Evolutionary conservation across 768 basidiomycete species (phyloP).

Genomic region (Arthromyces matolae): DNA sequence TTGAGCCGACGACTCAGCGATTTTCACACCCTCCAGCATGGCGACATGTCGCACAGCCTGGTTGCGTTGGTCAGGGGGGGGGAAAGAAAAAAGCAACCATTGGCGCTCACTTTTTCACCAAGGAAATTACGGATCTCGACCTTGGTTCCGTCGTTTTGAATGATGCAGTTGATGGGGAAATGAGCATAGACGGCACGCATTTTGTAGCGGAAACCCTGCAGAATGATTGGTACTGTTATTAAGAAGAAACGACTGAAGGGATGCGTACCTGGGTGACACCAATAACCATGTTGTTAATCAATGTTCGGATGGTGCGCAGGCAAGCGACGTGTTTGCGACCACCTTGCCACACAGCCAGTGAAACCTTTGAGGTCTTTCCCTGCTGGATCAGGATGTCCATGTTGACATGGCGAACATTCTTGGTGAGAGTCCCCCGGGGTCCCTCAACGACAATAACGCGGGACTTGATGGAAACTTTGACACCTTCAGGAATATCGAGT

Average conservation of each 20-base stretch:
- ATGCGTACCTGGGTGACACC: conserved; percentile 86
- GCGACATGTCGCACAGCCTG: conserved; percentile 88
- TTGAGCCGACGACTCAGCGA: conserved; percentile 84
- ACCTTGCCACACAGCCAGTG: conserved; percentile 96
- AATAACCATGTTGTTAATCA: conserved; percentile 96
- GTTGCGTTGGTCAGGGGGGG: not conserved
- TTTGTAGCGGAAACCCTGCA: conserved; percentile 99
- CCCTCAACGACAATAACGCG: conserved; percentile 90
- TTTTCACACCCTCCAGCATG: conserved; percentile 86
- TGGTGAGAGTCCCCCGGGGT: conserved; percentile 88
- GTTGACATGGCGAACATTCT: conserved; percentile 89
- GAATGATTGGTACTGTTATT: not conserved
- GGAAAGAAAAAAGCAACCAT: not conserved
- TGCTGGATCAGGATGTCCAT: conserved; percentile 89
- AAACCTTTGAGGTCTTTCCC: conserved; percentile 75
- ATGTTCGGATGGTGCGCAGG: conserved; percentile 90
- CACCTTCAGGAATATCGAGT: conserved; percentile 80
- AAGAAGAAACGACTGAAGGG: not conserved
- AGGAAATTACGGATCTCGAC: conserved; percentile 95
- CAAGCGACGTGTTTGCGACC: conserved; percentile 98
- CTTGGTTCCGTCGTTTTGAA: conserved; percentile 65
- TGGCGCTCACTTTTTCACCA: conserved; percentile 77
- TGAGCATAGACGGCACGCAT: conserved; percentile 99
- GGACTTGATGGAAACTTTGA: conserved; percentile 86
- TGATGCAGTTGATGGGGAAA: conserved; percentile 99